phyloP scores from a whole-genome alignment of 2,329 filamentous ascomycete genomes.

The Biscogniauxia marginata region DNA sequence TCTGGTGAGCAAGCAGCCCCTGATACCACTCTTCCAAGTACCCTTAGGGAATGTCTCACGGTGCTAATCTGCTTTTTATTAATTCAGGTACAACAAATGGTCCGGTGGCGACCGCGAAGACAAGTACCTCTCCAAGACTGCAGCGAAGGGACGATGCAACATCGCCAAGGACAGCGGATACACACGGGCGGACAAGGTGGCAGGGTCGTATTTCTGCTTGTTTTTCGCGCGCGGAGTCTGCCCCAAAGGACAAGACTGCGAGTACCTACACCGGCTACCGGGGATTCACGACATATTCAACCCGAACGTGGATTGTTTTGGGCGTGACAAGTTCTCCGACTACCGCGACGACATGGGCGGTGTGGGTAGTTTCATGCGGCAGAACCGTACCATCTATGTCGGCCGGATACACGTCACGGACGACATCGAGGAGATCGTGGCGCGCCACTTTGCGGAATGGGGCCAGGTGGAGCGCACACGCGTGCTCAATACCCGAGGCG shows the following conservation, averaged over 20 bases:
- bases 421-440: slow-evolving; percentile 94
- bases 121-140: slow-evolving; percentile 79
- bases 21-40: too few species aligned
- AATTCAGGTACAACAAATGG: slow-evolving; percentile 79
- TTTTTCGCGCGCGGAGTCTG: slow-evolving; percentile 83
- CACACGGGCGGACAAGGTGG: slow-evolving; percentile 72
- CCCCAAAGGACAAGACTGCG: slow-evolving; percentile 87
- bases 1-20: slow-evolving; percentile 59
- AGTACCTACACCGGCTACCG: slow-evolving; percentile 88
- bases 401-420: slow-evolving; percentile 93
- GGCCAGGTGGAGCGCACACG: slow-evolving; percentile 85
- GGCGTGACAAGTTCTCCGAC: slow-evolving; percentile 86
- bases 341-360: slow-evolving; percentile 98
- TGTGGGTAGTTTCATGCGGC: slow-evolving; percentile 87
- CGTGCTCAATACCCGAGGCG: slow-evolving; percentile 83
- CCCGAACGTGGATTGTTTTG: slow-evolving; percentile 93
- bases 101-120: slow-evolving; percentile 92
- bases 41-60: background rate
- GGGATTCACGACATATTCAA: slow-evolving; percentile 87
- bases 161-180: slow-evolving; percentile 77
- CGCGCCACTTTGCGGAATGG: slow-evolving; percentile 95
- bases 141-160: slow-evolving; percentile 83
- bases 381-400: slow-evolving; percentile 91
- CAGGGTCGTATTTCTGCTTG: slow-evolving; percentile 87
- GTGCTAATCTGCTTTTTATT: background rate